These are phyloP conservation scores for Stachybotrys echinatus DNA, from an alignment of 2,329 filamentous ascomycete genomes.

Conservation along the genomic window DNA sequence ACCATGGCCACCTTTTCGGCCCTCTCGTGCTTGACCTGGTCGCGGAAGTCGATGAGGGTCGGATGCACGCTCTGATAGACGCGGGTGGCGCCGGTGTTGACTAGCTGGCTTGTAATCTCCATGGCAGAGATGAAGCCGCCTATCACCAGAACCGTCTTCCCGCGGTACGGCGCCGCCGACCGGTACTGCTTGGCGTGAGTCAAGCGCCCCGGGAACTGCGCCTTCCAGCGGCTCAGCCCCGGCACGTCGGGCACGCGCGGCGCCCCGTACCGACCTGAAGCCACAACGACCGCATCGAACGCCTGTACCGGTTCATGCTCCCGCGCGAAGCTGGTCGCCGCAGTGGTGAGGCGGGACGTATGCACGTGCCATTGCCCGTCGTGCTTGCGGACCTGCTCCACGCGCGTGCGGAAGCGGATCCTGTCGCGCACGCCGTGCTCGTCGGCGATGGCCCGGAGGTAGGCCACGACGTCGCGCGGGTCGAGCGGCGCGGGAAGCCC, in stretches of 20 bases:
- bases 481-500: slow-evolving; percentile 33
- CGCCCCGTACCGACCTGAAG: slow-evolving; percentile 62
- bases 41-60: neutral
- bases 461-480: neutral
- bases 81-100: slow-evolving; percentile 21
- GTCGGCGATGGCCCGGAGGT: neutral
- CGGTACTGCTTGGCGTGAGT: slow-evolving; percentile 71
- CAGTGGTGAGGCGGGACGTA: slow-evolving; percentile 48
- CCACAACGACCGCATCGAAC: slow-evolving; percentile 63
- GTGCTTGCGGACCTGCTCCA: slow-evolving; percentile 47
- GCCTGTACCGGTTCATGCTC: slow-evolving; percentile 18
- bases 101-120: slow-evolving; percentile 35
- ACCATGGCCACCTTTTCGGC: slow-evolving; percentile 48
- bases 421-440: neutral
- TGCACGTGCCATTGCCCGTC: slow-evolving; percentile 17
- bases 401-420: slow-evolving; percentile 1
- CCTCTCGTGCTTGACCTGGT: slow-evolving; percentile 39
- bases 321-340: slow-evolving; percentile 13
- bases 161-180: slow-evolving; percentile 49
- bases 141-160: slow-evolving; percentile 45
- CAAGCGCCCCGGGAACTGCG: slow-evolving; percentile 44
- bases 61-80: slow-evolving; percentile 26
- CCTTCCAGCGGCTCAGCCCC: slow-evolving; percentile 55
- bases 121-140: slow-evolving; percentile 45
- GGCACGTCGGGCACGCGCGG: slow-evolving; percentile 55